Evolutionary conservation across 805 yeast species (phyloP), one percentile per base, ranked within the genome.

Genomic region (Hanseniaspora lindneri): DNA sequence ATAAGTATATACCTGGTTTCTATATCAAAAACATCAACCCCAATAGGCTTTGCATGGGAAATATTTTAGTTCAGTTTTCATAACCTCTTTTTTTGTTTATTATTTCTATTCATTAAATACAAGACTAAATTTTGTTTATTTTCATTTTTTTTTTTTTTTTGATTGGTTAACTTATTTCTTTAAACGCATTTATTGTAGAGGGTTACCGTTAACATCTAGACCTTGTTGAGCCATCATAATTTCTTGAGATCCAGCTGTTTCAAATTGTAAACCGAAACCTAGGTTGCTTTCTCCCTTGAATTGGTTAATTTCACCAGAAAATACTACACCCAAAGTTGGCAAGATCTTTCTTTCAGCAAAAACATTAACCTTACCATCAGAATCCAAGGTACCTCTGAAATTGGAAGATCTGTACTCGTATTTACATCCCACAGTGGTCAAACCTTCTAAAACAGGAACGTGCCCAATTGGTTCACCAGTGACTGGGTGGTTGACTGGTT

Each of bases 371-470:
- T 84, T 86, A 68, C 98, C 98, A 52, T 75, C 72, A 44, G 94
- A 78, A 69, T 87, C 96, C 53, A 92, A 62, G 67, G 88, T 94
- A 62, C 96, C 96, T 69, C 98, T 80, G 77, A 87, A 87, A 48
- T 86, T 80, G 51, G 94, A 81, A 69, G 86, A 94, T 72, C 96
- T 86, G 76, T 86, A 92, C 72, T 92, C 97, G 69, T 89, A 89
- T 71, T 89, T 92, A 60, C 95, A 95, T 69, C 96, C 98, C 51
- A 89, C 64, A 52, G 96, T 83, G 58, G 98, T 88, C 60, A 76
- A 75, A 62, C 95, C 97, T 63, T 89, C 96, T 52, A 88, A 73
- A 39, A 81, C 79, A 29, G 94, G 84, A 64, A 84, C 86, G 58
- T 79, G 76, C 52, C 89, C 88, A 54, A 83, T 77, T 61, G 89